Percentiles rank a stretch among this genome's conserved stretches.
These are phyloP conservation scores for Sanguinoderma infundibulare DNA, from an alignment of 1,284 basidiomycete species.

Conservation along the genomic window DNA sequence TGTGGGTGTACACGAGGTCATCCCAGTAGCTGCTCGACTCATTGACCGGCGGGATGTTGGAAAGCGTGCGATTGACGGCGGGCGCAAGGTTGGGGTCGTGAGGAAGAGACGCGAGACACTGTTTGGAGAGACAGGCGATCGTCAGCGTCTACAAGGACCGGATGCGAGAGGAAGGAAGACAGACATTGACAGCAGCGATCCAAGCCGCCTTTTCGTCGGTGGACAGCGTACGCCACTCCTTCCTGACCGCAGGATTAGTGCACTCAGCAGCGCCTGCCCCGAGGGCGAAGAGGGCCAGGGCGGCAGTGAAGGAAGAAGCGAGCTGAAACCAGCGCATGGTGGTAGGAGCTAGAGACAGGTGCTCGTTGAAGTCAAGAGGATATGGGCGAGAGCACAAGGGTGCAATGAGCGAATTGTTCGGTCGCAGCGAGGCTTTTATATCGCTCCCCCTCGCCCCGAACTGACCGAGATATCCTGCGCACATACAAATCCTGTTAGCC, in stretches of 20 bases:
- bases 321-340: slow-evolving; percentile 2
- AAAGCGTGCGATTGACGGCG: slow-evolving; percentile 30
- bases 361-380: background rate
- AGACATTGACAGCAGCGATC: slow-evolving; percentile 35
- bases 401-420: background rate
- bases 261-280: slow-evolving; percentile 18
- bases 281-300: slow-evolving; percentile 2
- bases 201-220: slow-evolving; percentile 26
- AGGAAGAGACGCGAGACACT: slow-evolving; percentile 41
- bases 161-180: background rate
- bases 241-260: slow-evolving; percentile 28
- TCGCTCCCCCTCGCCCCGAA: background rate
- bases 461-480: too few relatives aligned
- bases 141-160: background rate
- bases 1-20: slow-evolving; percentile 44
- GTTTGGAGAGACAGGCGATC: background rate
- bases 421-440: background rate
- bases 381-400: background rate
- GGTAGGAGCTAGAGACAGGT: background rate
- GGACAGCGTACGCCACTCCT: slow-evolving; percentile 33
- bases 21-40: slow-evolving; percentile 40
- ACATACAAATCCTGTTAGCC: background rate
- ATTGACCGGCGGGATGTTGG: slow-evolving; percentile 37
- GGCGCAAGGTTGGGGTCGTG: slow-evolving; percentile 34
- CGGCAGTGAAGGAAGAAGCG: background rate